phyloP scores from a whole-genome alignment of 2,329 filamentous ascomycete species.

The Hymenoscyphus occultus region DNA sequence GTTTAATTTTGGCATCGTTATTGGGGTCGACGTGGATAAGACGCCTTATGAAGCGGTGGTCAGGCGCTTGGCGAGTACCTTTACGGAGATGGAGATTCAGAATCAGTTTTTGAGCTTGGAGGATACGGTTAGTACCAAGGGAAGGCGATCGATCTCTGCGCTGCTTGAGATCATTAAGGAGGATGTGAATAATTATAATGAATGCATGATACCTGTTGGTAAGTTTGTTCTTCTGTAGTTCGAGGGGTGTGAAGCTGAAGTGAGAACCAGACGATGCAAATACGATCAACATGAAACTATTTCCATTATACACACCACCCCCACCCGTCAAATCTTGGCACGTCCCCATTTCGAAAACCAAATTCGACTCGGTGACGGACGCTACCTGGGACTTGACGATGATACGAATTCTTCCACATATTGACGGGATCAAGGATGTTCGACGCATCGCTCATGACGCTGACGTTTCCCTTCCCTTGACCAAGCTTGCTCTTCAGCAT shows the following conservation, averaged over 20 bases:
- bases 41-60: constrained; percentile 82
- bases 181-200: constrained; percentile 93
- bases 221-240: constrained; percentile 35
- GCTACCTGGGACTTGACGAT: constrained; percentile 74
- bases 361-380: constrained; percentile 60
- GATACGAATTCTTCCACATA: constrained; percentile 74
- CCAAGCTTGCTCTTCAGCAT: constrained; percentile 82
- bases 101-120: constrained; percentile 71
- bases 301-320: constrained; percentile 76
- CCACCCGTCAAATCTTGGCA: constrained; percentile 82
- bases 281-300: constrained; percentile 94
- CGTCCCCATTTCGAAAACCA: constrained; percentile 75
- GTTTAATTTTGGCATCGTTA: constrained; percentile 91
- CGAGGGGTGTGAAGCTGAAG: background rate
- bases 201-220: constrained; percentile 98
- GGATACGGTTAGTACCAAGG: constrained; percentile 37
- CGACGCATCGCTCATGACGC: constrained; percentile 81
- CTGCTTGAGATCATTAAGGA: constrained; percentile 78
- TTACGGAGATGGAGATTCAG: constrained; percentile 90
- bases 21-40: constrained; percentile 68
- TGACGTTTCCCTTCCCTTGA: constrained; percentile 82
- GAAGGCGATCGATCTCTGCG: constrained; percentile 73
- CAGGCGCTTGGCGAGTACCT: constrained; percentile 76
- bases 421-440: constrained; percentile 87
- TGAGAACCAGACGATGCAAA: constrained; percentile 74